These are phyloP conservation scores for Claviceps monticola DNA, from an alignment of 2,329 filamentous ascomycete species.

Conservation along the genomic window DNA sequence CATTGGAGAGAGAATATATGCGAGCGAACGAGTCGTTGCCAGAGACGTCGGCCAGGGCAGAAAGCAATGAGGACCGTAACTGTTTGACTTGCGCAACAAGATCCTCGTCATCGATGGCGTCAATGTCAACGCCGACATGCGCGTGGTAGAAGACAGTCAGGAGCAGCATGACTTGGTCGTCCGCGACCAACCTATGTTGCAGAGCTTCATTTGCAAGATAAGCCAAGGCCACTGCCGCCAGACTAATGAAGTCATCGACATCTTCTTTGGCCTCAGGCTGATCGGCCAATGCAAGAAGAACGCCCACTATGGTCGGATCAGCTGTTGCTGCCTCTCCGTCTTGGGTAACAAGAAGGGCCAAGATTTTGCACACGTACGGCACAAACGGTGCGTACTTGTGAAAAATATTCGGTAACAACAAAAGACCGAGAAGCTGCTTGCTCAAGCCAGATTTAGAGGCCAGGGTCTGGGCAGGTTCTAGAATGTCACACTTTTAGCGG, in stretches of 20 bases:
- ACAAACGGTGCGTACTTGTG: slow-evolving; percentile 28
- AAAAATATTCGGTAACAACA: slow-evolving; percentile 30
- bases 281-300: slow-evolving; percentile 36
- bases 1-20: slow-evolving; percentile 27
- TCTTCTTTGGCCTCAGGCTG: slow-evolving; percentile 27
- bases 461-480: slow-evolving; percentile 43
- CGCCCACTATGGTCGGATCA: slow-evolving; percentile 29
- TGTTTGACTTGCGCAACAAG: slow-evolving; percentile 29
- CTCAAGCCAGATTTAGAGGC: slow-evolving; percentile 39
- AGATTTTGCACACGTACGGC: slow-evolving; percentile 40
- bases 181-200: slow-evolving; percentile 32
- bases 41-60: slow-evolving; percentile 38
- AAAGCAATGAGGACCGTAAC: slow-evolving; percentile 36
- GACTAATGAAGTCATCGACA: slow-evolving; percentile 38
- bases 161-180: slow-evolving; percentile 26
- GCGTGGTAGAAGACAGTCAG: slow-evolving; percentile 34
- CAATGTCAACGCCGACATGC: slow-evolving; percentile 26
- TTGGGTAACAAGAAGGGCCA: slow-evolving; percentile 39
- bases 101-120: slow-evolving; percentile 32
- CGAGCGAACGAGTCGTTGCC: slow-evolving; percentile 32
- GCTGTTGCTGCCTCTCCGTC: slow-evolving; percentile 33
- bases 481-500: not conserved
- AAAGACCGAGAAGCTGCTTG: slow-evolving; percentile 31
- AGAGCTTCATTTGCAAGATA: slow-evolving; percentile 42
- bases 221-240: slow-evolving; percentile 36